These are phyloP conservation scores for Fusarium sp. DNA, from an alignment of 2,329 filamentous ascomycete genomes.

Conservation along the genomic window DNA sequence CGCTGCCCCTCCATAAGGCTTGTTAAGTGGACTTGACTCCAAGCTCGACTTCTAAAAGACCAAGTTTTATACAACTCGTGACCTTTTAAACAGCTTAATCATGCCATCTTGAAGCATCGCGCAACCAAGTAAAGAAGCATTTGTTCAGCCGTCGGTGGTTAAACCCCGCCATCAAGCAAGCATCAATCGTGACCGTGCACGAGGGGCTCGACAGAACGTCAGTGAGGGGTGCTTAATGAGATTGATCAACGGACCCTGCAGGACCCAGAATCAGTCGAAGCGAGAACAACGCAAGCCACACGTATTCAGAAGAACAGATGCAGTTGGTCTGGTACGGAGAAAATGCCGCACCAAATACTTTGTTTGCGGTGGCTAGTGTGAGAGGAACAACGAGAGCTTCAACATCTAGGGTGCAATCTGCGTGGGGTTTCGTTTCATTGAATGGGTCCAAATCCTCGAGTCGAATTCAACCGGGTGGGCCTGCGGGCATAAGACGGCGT, in stretches of 20 bases:
- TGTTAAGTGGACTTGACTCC: constrained; percentile 4
- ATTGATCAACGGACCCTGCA: constrained; percentile 45
- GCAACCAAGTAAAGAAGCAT: background rate
- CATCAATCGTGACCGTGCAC: constrained; percentile 29
- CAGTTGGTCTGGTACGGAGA: constrained; percentile 11
- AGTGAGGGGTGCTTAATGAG: constrained; percentile 38
- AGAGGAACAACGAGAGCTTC: constrained; percentile 7
- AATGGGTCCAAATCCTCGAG: constrained; percentile 6
- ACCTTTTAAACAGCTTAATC: background rate
- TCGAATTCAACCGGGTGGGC: constrained; percentile 23
- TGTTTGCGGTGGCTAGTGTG: constrained; percentile 22
- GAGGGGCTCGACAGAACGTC: constrained; percentile 21
- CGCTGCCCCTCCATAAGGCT: constrained; percentile 8
- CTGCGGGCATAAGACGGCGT: constrained; percentile 31
- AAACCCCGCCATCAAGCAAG: constrained; percentile 30
- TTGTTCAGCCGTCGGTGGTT: constrained; percentile 5
- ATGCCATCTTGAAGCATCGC: background rate
- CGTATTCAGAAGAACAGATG: background rate
- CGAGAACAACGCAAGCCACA: constrained; percentile 27
- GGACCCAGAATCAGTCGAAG: constrained; percentile 19
- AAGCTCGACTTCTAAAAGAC: background rate
- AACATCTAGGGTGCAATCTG: constrained; percentile 2
- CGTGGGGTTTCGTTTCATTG: constrained; percentile 16
- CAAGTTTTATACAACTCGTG: constrained; percentile 14
- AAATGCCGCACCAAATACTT: constrained; percentile 35